Evolutionary conservation across 169 alveolate genomes (phyloP), one percentile per base, ranked within the genome.

Genomic region (Amoebophrya sp.): DNA sequence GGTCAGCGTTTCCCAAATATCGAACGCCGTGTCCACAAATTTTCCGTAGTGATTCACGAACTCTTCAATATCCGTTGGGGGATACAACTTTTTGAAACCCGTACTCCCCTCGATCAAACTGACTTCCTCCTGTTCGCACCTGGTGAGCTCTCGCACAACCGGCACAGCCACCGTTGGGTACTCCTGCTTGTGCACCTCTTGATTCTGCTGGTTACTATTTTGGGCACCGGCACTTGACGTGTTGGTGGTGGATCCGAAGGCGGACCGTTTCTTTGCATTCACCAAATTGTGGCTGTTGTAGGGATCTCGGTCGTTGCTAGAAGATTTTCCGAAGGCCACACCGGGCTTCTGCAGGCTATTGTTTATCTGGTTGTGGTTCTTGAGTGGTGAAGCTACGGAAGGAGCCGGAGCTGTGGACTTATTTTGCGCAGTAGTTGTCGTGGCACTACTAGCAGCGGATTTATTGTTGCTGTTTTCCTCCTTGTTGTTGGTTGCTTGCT

Each of bases 1-100:
- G 18, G 89, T 77, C 33, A 77, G 89, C 40, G 89, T 77, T 77
- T 77, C 89, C 89, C 89, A 77, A n/a, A 77, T 77, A n/a, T 77
- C 89, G 32, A 77, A 29, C 32, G 89, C 89, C 18, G 32, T 32
- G 23, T 77, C 89, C 18, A 29, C 40, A 32, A 10, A 77, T 23
- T 77, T 32, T 29, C 89, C 40, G 39, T 77, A 77, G 40, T 77
- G 40, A 77, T 29, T 77, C 89, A 29, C 89, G 3, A 29, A 29
- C 2, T 77, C 89, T 23, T 77, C 18, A 77, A 32, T 77, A n/a
- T 18, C 18, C 18, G 66, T 7, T 18, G 66, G 66, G 29, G 66
- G 66, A 47, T 47, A 47, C 29, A 47, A 18, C 66, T 47, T 47
- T 7, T 18, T 7, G 18, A 47, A 47, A 12, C 18, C 29, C 66